Percentiles rank a stretch among this genome's conserved stretches.
These are phyloP conservation scores for Hansenula lynferdii DNA, from an alignment of 1,139 yeast genomes.

Conservation along the genomic window DNA sequence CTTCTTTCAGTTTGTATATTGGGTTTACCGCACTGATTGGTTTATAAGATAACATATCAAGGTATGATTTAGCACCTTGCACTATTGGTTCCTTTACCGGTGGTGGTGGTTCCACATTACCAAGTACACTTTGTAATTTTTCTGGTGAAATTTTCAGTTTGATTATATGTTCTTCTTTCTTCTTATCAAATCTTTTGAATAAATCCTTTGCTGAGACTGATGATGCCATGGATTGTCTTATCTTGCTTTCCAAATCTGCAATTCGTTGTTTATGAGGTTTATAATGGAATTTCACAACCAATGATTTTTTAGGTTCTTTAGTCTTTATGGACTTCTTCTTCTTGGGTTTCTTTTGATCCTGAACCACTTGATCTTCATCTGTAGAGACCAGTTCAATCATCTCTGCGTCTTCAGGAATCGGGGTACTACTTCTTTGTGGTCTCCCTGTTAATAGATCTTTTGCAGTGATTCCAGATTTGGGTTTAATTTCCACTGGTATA, in stretches of 20 bases:
- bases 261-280: conserved; percentile 17
- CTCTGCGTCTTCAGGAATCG: conserved; percentile 11
- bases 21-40: conserved; percentile 7
- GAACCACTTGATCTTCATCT: conserved; percentile 5
- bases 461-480: conserved; percentile 8
- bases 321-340: too few relatives aligned
- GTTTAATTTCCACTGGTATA: too few relatives aligned
- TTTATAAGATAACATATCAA: conserved; percentile 7
- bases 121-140: too few relatives aligned
- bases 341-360: neutral
- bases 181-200: conserved; percentile 23
- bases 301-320: too few relatives aligned
- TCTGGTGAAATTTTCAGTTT: too few relatives aligned
- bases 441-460: conserved; percentile 9
- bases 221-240: conserved; percentile 19
- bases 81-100: too few relatives aligned
- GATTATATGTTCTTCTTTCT: too few relatives aligned
- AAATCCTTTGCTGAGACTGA: conserved; percentile 33
- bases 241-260: conserved; percentile 32
- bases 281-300: conserved; percentile 16
- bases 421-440: neutral
- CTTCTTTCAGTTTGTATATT: conserved; percentile 16
- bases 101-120: too few relatives aligned
- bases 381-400: conserved; percentile 8
- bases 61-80: conserved; percentile 7